phyloP scores from a whole-genome alignment of 257 asterid genomes.

The Solanum rostratum region DNA sequence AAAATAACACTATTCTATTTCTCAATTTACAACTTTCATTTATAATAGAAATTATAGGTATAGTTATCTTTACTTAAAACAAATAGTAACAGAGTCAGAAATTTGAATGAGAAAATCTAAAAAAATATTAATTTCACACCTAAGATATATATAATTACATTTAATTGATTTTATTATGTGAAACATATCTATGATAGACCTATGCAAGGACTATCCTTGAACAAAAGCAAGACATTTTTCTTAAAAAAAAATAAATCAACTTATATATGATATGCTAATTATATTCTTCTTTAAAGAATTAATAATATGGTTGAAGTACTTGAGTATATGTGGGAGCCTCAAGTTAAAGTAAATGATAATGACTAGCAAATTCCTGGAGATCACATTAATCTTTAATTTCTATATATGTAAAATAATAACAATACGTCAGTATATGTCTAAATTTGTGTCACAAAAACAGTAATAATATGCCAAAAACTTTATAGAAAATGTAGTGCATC shows the following conservation, averaged over 20 bases:
- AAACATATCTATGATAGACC: background rate
- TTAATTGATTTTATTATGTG: background rate
- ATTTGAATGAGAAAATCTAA: no score
- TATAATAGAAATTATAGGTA: no score
- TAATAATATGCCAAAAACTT: background rate
- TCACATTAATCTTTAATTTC: background rate
- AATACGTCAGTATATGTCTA: background rate
- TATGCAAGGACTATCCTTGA: background rate
- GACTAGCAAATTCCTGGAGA: background rate
- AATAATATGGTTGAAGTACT: background rate
- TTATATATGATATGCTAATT: background rate
- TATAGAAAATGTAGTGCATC: background rate
- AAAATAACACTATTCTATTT: background rate
- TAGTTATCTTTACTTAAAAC: no score
- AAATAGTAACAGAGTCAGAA: no score
- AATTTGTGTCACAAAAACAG: background rate
- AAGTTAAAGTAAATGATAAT: background rate
- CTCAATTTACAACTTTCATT: no score
- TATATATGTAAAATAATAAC: background rate
- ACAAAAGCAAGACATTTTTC: background rate
- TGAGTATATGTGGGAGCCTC: background rate
- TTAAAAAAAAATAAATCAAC: background rate
- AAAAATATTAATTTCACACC: no score
- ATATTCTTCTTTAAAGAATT: background rate
- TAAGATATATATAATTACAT: no score